Percentiles rank a stretch among this genome's conserved stretches.
These are phyloP conservation scores for Xylaria polymorpha DNA, from an alignment of 2,329 filamentous ascomycete genomes.

Conservation along the genomic window DNA sequence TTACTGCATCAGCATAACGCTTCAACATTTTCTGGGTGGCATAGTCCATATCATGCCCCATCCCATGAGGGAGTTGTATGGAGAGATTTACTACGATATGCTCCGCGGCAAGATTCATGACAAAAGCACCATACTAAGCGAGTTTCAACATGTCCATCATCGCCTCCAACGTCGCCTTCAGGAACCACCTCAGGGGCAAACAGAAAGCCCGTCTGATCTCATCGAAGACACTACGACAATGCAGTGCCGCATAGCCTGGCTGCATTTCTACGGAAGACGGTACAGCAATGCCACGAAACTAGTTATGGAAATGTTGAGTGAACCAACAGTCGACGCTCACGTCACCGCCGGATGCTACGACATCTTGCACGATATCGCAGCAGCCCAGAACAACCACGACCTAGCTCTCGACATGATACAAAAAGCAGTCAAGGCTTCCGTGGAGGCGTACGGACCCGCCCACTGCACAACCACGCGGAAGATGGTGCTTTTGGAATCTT, in stretches of 20 bases:
- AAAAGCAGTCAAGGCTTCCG: constrained; percentile 12
- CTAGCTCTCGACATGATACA: constrained; percentile 9
- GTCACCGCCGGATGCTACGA: constrained; percentile 18
- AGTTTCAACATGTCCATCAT: constrained; percentile 8
- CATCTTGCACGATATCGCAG: constrained; percentile 19
- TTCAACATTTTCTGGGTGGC: constrained; percentile 6
- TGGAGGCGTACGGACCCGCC: constrained; percentile 1
- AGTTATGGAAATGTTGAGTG: background rate
- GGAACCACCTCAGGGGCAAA: background rate
- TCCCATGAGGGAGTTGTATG: constrained; percentile 2
- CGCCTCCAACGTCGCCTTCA: constrained; percentile 1
- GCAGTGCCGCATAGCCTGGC: constrained; percentile 19
- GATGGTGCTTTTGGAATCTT: constrained; percentile 8
- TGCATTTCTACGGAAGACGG: background rate
- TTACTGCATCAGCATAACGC: background rate
- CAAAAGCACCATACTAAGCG: background rate
- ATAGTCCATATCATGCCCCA: background rate
- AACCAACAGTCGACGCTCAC: background rate
- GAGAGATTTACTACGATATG: constrained; percentile 9
- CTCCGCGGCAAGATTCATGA: background rate
- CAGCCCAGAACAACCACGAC: constrained; percentile 17
- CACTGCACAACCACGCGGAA: constrained; percentile 2
- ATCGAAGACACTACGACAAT: background rate
- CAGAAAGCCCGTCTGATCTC: background rate
- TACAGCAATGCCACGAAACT: constrained; percentile 14